phyloP scores from a whole-genome alignment of 139 green algal species.

The Haematococcus sp. region DNA sequence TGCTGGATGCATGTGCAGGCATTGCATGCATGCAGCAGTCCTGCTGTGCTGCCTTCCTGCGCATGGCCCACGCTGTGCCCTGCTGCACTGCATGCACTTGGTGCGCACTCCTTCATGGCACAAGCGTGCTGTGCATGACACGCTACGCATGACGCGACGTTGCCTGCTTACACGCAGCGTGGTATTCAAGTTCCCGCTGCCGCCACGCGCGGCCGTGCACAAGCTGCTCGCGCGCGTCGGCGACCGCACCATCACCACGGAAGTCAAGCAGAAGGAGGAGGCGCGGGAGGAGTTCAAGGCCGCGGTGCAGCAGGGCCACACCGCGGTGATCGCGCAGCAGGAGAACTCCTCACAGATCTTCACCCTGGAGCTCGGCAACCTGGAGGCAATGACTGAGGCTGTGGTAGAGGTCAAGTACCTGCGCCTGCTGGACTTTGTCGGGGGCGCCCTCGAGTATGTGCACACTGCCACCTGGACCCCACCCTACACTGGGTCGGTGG shows the following conservation, averaged over 20 bases:
- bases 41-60: too few species aligned
- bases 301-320: slow-evolving; percentile 32
- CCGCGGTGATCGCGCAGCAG: slow-evolving; percentile 26
- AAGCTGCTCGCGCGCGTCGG: slow-evolving; percentile 14
- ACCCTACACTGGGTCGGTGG: slow-evolving; percentile 18
- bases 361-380: slow-evolving; percentile 34
- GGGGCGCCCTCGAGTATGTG: slow-evolving; percentile 26
- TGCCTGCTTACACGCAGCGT: not conserved
- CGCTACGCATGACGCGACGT: not conserved
- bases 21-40: not conserved
- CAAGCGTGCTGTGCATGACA: too few species aligned
- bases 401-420: slow-evolving; percentile 30
- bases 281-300: slow-evolving; percentile 17
- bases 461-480: slow-evolving; percentile 44
- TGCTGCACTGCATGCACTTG: too few species aligned
- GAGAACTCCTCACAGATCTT: slow-evolving; percentile 14
- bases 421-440: slow-evolving; percentile 27
- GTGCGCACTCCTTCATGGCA: too few species aligned
- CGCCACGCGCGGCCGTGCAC: not conserved
- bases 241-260: slow-evolving; percentile 9
- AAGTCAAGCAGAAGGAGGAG: slow-evolving; percentile 13
- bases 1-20: not conserved
- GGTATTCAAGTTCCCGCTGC: slow-evolving; percentile 6
- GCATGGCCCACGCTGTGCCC: too few species aligned
- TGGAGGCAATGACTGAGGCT: slow-evolving; percentile 24